A percentile compares a stretch with the other conserved stretches of the same genome.
These are phyloP conservation scores for Amphicarpaea edgeworthii DNA, from an alignment of 306 rosid species.

Conservation along the genomic window DNA sequence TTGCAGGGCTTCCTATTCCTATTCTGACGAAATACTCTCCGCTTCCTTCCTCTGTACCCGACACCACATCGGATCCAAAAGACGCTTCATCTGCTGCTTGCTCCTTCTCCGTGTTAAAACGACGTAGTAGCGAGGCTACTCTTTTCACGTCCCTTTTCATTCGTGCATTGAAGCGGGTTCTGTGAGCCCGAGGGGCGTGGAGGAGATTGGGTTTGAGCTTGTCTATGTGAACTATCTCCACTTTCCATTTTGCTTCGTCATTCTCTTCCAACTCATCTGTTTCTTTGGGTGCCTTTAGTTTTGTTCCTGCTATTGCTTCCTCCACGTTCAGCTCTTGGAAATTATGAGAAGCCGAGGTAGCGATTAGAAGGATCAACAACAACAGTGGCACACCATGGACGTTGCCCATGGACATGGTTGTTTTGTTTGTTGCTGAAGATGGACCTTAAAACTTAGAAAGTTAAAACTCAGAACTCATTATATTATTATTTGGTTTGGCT, in stretches of 20 bases:
- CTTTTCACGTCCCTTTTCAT: slow-evolving; percentile 66
- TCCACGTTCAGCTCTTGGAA: slow-evolving; percentile 47
- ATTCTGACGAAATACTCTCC: slow-evolving; percentile 87
- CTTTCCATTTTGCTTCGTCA: slow-evolving; percentile 49
- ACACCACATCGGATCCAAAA: slow-evolving; percentile 81
- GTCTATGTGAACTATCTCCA: slow-evolving; percentile 75
- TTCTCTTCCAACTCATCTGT: neutral
- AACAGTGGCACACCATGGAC: neutral
- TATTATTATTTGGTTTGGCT: neutral
- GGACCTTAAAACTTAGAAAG: too few relatives aligned
- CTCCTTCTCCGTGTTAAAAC: neutral
- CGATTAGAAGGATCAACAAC: neutral
- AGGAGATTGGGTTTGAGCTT: neutral
- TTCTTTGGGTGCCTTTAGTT: slow-evolving; percentile 17
- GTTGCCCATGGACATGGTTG: slow-evolving; percentile 32
- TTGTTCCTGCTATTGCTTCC: slow-evolving; percentile 31
- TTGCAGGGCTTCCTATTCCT: slow-evolving; percentile 84
- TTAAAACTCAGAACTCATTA: too few relatives aligned
- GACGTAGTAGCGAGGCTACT: slow-evolving; percentile 55
- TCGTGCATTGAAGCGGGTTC: slow-evolving; percentile 52
- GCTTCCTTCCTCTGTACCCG: slow-evolving; percentile 83
- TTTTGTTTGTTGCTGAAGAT: neutral
- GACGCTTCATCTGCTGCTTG: slow-evolving; percentile 20
- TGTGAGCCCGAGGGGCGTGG: neutral
- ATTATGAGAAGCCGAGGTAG: slow-evolving; percentile 17